Evolutionary conservation across 2,329 filamentous ascomycete genomes (phyloP), one percentile per base, ranked within the genome.

Genomic region (Trichothecium sympodiale): DNA sequence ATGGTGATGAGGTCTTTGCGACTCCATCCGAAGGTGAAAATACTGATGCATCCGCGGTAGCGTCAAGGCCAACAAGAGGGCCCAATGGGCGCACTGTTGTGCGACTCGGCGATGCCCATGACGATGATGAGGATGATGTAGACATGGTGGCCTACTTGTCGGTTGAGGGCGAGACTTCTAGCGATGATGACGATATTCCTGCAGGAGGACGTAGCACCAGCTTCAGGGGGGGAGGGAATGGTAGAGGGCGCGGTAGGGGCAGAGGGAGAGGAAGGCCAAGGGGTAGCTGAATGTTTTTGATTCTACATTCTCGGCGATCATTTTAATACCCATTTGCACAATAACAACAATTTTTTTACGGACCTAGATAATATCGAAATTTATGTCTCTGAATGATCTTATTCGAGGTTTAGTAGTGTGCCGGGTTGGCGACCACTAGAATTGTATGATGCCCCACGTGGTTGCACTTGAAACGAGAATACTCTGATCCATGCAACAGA

Each of bases 251-350:
- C 29, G 40, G 44, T 18, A 27, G 41, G 8, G 34, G 20, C 5
- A 33, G 44, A 18, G 42, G 47, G 5, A 38, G 52, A 29, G 45
- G 43, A 2, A 44, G 50, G 4, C 42, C 46, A n/a, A 38, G 49
- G 14, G 45, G 46, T 12, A 38, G 53, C 20, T 44, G 46, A 12
- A 40, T 46, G 10, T 12, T 31, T 17, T 31, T 15, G 9, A 10
- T 31, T 10, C 14, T 13, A 10, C 14, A 14, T 15, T 14, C 10
- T n/a, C 12, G 29, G 15, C 10, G 10, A 25, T 25, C 6, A 25
- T 25, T 25, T 25, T 10, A n/a, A n/a, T n/a, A n/a, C n/a, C n/a
- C n/a, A n/a, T n/a, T n/a, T n/a, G n/a, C n/a, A n/a, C n/a, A n/a
- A n/a, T n/a, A n/a, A n/a, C n/a, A n/a, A n/a, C n/a, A n/a, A n/a